Evolutionary conservation across 2,329 filamentous ascomycete species (phyloP), one percentile per base, ranked within the genome.

Genomic region (Cladosporium colombiae): DNA sequence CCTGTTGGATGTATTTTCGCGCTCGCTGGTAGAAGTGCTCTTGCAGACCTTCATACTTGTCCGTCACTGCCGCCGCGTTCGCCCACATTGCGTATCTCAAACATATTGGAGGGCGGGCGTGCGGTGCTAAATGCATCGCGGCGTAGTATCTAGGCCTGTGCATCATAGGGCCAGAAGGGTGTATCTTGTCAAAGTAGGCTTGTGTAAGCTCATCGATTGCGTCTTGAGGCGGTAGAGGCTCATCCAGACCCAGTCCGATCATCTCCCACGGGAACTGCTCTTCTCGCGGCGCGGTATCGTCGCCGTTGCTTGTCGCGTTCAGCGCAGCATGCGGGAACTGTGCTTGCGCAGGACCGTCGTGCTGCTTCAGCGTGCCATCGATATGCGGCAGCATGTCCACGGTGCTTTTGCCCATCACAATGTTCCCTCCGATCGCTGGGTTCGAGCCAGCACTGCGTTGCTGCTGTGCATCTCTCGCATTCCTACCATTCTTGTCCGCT

Each of bases 11-110:
- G 74, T 98, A 98, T 75, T 96, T 98, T 66, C 94, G 88, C 14
- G 94, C 88, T 61, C 93, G 86, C 68, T 91, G 88, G 76, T 99
- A 99, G 76, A 98, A 97, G 68, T 96, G 87, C 63, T 93, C 90
- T 74, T 93, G 92, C 16, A 97, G 79, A 63, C 87, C 86, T 37
- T 85, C 82, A 76, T 91, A 97, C 75, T 93, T 95, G 66, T 97
- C 92, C 3, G 87, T 88, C 52, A 93, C 86, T 5, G 91, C 90
- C 68, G 92, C 93, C n/a, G 94, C 93, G 73, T 93, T 81, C n/a
- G 90, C 91, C 94, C 94, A 98, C 84, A 98, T 96, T 64, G 91
- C 92, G 79, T 99, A 99, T 71, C 95, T 88, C 59, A 99, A 81
- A 70, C 91, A 92, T 33, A 97, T 88, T 0, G 94, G 92, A 1